Evolutionary conservation across 345 rosid species (phyloP), one percentile per base, ranked within the genome.

Genomic region (Sisymbrium irio): DNA sequence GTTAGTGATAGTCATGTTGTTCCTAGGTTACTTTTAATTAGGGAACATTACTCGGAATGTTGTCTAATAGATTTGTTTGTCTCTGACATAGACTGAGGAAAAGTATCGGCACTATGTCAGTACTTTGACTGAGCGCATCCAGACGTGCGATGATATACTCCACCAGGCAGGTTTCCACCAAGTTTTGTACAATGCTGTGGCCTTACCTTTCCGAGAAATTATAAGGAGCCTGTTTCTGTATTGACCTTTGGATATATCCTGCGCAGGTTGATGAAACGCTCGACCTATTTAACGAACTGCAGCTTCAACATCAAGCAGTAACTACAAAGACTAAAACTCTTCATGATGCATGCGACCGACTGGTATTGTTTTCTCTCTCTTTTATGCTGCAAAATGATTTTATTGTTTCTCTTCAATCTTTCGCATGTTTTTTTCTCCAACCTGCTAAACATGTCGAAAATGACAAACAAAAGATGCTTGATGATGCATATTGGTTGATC

Each of bases 251-350:
- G 14, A 32, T 51, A 4, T 42, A n/a, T 69, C 71, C 7, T 72
- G 15, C 61, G 80, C 78, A 94, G 96, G 98, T 89, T 71, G 98
- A 94, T 88, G 90, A 87, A 67, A 91, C 98, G 35, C 84, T 94
- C 20, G 88, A 86, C 79, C 83, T 91, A 69, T 94, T 91, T 80
- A 88, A 85, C 71, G 88, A 88, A 37, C 79, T 89, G 49, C 96
- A 94, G 74, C 81, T 88, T 79, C 98, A 94, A 70, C 97, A 94
- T 81, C 97, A 91, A 74, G 90, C 88, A 0, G 98, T 94, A 56
- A 91, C 91, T n/a, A 91, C 93, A 74, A 94, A 94, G 83, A 94
- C 98, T 55, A 94, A 94, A 84, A 94, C 97, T 74, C 97, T 94
- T 79, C 98, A 94, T 68, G 98, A 94, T 79, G 98, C 98, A 62